These are phyloP conservation scores for Acephala macrosclerotiorum DNA, from an alignment of 2,329 filamentous ascomycete genomes.

Conservation along the genomic window DNA sequence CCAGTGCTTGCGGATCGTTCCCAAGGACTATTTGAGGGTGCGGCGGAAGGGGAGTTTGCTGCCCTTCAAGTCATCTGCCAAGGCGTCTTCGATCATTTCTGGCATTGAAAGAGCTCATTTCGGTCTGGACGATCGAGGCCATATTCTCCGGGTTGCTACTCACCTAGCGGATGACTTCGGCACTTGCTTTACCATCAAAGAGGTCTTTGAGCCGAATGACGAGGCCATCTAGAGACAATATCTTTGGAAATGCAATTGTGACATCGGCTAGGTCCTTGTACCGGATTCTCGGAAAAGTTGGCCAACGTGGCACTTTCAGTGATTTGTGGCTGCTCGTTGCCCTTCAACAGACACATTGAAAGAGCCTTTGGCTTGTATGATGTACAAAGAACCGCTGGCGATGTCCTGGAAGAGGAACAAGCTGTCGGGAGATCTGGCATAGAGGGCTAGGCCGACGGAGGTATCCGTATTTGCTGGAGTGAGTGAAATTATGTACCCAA, in stretches of 20 bases:
- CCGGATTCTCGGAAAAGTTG: background rate
- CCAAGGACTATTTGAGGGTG: background rate
- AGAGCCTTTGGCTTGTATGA: conserved; percentile 12
- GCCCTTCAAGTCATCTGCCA: background rate
- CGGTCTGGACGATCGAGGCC: background rate
- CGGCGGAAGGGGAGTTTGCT: background rate
- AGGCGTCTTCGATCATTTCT: background rate
- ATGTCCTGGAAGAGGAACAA: conserved; percentile 14
- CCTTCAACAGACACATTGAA: conserved; percentile 7
- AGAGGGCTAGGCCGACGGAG: background rate
- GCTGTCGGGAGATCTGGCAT: background rate
- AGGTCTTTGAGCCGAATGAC: conserved; percentile 5
- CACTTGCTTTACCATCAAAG: background rate
- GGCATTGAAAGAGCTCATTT: background rate
- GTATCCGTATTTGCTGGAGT: background rate
- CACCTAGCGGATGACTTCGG: background rate
- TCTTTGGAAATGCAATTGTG: background rate
- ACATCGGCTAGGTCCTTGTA: conserved; percentile 10
- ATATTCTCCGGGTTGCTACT: background rate
- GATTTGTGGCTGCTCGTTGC: background rate
- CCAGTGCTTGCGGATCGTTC: background rate
- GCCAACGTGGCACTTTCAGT: background rate
- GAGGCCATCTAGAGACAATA: background rate
- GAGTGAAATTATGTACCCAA: background rate
- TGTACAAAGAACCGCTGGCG: background rate